Base-by-base conservation (phyloP, 2,329 filamentous ascomycete species). In the Pleomassaria siparia region DNA sequence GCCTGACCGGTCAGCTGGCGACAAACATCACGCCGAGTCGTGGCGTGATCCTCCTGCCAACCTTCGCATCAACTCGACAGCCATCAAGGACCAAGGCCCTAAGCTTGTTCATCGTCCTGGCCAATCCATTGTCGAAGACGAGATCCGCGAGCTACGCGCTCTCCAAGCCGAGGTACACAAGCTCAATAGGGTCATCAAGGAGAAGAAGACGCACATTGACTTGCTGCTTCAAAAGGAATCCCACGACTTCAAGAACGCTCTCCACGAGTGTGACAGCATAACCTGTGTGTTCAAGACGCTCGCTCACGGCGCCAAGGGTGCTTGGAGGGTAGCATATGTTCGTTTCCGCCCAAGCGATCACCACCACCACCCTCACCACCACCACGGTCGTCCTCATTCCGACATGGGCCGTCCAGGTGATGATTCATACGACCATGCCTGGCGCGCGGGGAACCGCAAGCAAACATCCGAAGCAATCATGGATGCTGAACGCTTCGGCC, bases 231-330 rank as follows among this genome's bases (percentile, higher is more conserved):
- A 60, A 29, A 48, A 69, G 26, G 58, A 70, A 33, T 54, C 55
- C 10, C 53, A 64, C 12, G 55, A 55, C n/a, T 60, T 76, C 10
- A 64, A 63, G 15, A 62, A 74, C 29, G 68, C 75, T 15, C 53
- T 76, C 11, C 57, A 67, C 46, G 59, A 74, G 39, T 78, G 75
- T 52, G 69, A 76, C 48, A 69, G 68, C 47, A 53, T 77, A 41
- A 57, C 66, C 16, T 77, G 75, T 51, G 64, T 74, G 37, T 51
- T 75, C 40, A 70, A 72, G 48, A 66, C 71, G 16, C 60, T 72
- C 35, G 60, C 60, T n/a, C 47, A 63, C 40, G 67, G 68, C 53
- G 69, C 68, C 16, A 63, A 70, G 47, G 61, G 64, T 40, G 66
- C 63, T 37, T 67, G 64, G 57, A 57, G 51, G 30, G 46, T 67